Evolutionary conservation across 225 moss, liverwort and hornwort genomes (phyloP).

Genomic region (Sphagnum contortum): DNA sequence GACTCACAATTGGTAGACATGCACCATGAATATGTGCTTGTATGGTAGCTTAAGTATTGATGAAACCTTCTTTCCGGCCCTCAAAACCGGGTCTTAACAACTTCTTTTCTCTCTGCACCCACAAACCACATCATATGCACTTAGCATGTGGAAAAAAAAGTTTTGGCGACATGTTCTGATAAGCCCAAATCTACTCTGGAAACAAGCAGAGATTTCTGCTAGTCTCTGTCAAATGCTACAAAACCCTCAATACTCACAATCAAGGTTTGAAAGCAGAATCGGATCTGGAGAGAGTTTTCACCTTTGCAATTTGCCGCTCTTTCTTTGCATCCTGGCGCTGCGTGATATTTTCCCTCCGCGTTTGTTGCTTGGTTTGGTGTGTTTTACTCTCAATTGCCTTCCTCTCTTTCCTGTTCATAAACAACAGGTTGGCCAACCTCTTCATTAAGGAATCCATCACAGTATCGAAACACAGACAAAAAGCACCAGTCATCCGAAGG

Average conservation of each 20-base stretch:
- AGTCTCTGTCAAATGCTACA: too few species aligned
- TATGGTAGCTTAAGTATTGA: constrained; percentile 21
- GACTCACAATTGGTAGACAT: too few species aligned
- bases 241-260: too few species aligned
- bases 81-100: constrained; percentile 90
- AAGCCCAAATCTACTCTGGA: too few species aligned
- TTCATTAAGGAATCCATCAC: too few species aligned
- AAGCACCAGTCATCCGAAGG: not conserved
- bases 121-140: too few species aligned
- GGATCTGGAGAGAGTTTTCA: not conserved
- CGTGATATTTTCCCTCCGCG: constrained; percentile 69
- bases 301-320: constrained; percentile 81
- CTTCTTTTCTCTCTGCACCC: constrained; percentile 91
- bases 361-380: constrained; percentile 51
- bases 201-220: too few species aligned
- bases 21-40: too few species aligned
- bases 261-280: too few species aligned
- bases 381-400: constrained; percentile 67
- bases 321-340: constrained; percentile 69
- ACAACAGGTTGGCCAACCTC: not conserved
- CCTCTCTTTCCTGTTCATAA: constrained; percentile 71
- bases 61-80: constrained; percentile 90
- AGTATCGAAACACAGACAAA: too few species aligned
- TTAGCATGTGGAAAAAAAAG: too few species aligned
- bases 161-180: too few species aligned